A percentile compares a stretch with the other conserved stretches of the same genome.
phyloP scores from a whole-genome alignment of 176 grass and related monocot species.

The Hsuehochloa calcarea region DNA sequence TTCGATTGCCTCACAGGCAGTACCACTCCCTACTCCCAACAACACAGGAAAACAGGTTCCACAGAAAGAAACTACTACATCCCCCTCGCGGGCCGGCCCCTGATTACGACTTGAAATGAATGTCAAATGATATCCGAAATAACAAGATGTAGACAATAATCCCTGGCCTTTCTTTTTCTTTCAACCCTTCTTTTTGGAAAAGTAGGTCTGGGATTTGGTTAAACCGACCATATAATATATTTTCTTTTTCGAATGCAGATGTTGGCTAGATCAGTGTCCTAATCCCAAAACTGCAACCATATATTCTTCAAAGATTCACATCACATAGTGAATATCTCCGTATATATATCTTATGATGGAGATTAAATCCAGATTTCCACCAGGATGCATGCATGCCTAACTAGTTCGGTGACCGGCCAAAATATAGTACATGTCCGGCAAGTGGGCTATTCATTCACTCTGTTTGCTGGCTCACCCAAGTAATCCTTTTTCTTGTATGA shows the following conservation, averaged over 20 bases:
- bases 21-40: background rate
- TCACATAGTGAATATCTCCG: background rate
- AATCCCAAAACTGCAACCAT: background rate
- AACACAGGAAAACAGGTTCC: slow-evolving; percentile 32
- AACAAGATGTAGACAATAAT: slow-evolving; percentile 15
- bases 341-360: background rate
- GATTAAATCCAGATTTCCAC: background rate
- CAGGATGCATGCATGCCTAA: background rate
- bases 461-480: slow-evolving; percentile 12
- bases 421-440: background rate
- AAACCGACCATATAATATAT: slow-evolving; percentile 16
- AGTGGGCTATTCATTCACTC: slow-evolving; percentile 9
- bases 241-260: slow-evolving; percentile 1
- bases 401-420: slow-evolving; percentile 22
- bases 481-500: background rate
- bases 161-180: slow-evolving; percentile 30
- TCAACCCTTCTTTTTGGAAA: slow-evolving; percentile 25
- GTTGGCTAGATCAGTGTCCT: background rate
- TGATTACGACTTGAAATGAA: slow-evolving; percentile 34
- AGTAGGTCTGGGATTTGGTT: slow-evolving; percentile 22
- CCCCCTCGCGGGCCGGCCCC: background rate
- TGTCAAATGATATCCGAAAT: background rate
- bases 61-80: slow-evolving; percentile 22
- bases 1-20: background rate
- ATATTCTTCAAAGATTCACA: background rate